phyloP scores from a whole-genome alignment of 495 filamentous ascomycete genomes.

The Podospora sp. region DNA sequence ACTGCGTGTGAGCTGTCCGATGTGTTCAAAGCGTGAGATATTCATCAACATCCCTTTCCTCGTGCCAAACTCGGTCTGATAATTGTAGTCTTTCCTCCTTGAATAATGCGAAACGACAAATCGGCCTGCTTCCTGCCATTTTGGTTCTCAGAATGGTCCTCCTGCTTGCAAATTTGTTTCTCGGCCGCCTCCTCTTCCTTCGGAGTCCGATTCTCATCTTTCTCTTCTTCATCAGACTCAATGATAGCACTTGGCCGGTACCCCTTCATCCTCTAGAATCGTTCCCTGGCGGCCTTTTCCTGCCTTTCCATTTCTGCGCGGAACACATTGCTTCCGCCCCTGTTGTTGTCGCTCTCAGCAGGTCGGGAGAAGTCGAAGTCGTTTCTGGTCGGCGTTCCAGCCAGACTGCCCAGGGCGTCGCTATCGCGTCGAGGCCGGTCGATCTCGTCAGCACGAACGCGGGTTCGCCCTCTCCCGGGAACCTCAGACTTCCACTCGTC shows the following conservation, averaged over 20 bases:
- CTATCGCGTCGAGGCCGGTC: conserved; percentile 37
- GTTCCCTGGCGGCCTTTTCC: conserved; percentile 25
- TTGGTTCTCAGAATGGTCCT: too few species aligned
- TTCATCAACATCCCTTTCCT: too few species aligned
- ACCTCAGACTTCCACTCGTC: conserved; percentile 1
- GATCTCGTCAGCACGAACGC: background rate
- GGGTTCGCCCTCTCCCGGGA: background rate
- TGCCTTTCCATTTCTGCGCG: conserved; percentile 42
- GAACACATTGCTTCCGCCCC: conserved; percentile 34
- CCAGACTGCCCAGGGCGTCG: conserved; percentile 44
- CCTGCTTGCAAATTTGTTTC: too few species aligned
- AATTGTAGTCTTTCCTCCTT: too few species aligned
- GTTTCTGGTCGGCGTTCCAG: conserved; percentile 40
- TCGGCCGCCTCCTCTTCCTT: background rate
- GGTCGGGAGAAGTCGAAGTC: conserved; percentile 35
- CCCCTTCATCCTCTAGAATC: background rate
- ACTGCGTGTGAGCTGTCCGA: too few species aligned
- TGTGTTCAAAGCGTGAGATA: too few species aligned
- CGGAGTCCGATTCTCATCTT: background rate
- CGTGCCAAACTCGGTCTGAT: too few species aligned
- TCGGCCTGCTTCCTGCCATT: too few species aligned
- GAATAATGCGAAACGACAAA: too few species aligned
- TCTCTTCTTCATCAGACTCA: background rate
- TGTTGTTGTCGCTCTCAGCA: conserved; percentile 18
- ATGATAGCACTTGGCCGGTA: background rate